A percentile compares a stretch with the other conserved stretches of the same genome.
Conservation (phyloP, 2,329 filamentous ascomycete genomes). For the Sporothrix mexicana region DNA sequence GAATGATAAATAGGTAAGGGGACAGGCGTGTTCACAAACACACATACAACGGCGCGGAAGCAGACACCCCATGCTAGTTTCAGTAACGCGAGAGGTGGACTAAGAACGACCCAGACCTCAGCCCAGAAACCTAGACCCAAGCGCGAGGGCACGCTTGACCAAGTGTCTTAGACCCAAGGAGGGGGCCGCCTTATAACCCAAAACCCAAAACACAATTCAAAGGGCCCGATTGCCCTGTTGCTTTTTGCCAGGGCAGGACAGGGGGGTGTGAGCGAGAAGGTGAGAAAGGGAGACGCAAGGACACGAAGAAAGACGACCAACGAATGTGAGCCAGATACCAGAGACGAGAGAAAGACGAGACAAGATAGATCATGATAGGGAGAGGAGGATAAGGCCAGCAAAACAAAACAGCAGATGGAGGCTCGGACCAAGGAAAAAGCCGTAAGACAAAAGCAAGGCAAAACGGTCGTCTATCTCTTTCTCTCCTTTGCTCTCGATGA, state of each 20-base stretch:
- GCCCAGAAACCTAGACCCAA: background rate
- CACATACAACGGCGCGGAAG: background rate
- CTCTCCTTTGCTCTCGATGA: no score
- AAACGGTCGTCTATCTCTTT: background rate
- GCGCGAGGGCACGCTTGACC: no score
- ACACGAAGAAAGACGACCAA: background rate
- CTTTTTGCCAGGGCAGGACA: background rate
- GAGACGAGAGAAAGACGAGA: no score
- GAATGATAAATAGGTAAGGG: constrained; percentile 23
- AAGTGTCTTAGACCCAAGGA: background rate
- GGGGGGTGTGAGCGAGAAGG: background rate
- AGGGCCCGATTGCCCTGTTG: constrained; percentile 16
- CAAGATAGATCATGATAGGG: background rate
- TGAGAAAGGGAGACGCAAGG: background rate
- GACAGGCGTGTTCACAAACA: background rate
- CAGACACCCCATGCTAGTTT: background rate
- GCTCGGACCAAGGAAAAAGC: constrained; percentile 1
- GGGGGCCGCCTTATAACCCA: no score
- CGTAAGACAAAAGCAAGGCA: constrained; percentile 14
- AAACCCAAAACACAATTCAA: constrained; percentile 17
- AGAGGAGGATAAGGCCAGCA: background rate
- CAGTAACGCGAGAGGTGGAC: constrained; percentile 1
- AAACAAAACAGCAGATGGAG: background rate
- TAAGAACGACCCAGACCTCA: background rate
- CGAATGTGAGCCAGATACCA: no score